These are phyloP conservation scores for Vicia sativa DNA, from an alignment of 306 rosid species.

Conservation along the genomic window DNA sequence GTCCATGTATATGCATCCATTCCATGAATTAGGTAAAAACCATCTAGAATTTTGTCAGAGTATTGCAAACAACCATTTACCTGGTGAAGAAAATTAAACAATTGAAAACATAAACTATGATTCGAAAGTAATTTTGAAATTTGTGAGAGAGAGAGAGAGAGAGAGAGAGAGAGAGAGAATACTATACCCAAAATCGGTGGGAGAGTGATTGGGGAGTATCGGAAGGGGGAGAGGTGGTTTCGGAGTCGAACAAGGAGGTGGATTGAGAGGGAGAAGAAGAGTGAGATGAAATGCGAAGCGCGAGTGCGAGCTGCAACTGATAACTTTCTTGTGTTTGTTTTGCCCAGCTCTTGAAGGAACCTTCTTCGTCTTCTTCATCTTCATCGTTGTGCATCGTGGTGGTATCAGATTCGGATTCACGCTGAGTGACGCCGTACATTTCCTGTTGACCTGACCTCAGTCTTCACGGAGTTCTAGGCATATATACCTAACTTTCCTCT, in stretches of 20 bases:
- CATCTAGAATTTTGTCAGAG: slow-evolving; percentile 52
- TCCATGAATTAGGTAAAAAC: slow-evolving; percentile 61
- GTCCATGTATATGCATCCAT: slow-evolving; percentile 63
- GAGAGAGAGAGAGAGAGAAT: background rate
- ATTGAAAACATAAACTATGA: too few species aligned
- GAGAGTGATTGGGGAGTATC: slow-evolving; percentile 36
- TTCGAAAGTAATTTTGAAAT: slow-evolving; percentile 6
- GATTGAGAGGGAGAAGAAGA: slow-evolving; percentile 37
- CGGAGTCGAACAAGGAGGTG: slow-evolving; percentile 37
- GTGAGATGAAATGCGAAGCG: slow-evolving; percentile 51
- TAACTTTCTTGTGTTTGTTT: slow-evolving; percentile 56
- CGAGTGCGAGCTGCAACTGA: slow-evolving; percentile 55
- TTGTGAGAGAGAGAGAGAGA: too few species aligned
- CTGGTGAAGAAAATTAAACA: too few species aligned
- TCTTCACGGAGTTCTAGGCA: background rate
- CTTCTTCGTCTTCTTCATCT: background rate
- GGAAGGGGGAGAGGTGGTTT: slow-evolving; percentile 24
- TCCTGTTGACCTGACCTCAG: background rate
- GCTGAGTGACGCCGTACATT: slow-evolving; percentile 14
- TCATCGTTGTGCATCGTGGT: background rate
- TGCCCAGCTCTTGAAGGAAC: slow-evolving; percentile 48
- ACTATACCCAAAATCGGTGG: slow-evolving; percentile 56
- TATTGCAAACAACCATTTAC: slow-evolving; percentile 62
- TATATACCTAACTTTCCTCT: background rate
- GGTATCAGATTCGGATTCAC: slow-evolving; percentile 6